These are phyloP conservation scores for Sphagnum fallax DNA, from an alignment of 228 moss, liverwort and hornwort species.

Conservation along the genomic window DNA sequence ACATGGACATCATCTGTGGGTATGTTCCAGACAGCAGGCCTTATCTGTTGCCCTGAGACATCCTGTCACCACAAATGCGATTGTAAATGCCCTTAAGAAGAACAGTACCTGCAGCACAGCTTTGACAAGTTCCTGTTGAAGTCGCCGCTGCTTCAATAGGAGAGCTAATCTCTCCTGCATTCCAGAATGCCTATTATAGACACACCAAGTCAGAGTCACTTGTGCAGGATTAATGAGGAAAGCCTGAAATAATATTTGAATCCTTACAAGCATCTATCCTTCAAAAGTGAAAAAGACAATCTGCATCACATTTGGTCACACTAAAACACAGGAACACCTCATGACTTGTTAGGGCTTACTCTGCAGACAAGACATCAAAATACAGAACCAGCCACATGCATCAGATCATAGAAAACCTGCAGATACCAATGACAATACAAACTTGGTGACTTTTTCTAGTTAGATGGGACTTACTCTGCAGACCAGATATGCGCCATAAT, in stretches of 20 bases:
- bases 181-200: constrained; percentile 60
- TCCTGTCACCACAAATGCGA: too few relatives aligned
- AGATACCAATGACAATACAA: too few relatives aligned
- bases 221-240: neutral
- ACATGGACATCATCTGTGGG: neutral
- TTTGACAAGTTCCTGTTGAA: constrained; percentile 77
- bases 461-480: constrained; percentile 61
- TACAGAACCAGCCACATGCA: neutral
- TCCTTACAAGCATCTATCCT: neutral
- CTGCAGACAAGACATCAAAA: neutral
- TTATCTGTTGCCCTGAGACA: too few relatives aligned
- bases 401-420: constrained; percentile 1
- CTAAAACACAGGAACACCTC: neutral
- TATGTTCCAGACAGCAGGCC: too few relatives aligned
- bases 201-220: constrained; percentile 1
- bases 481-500: constrained; percentile 81
- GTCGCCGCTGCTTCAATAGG: constrained; percentile 75
- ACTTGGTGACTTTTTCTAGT: too few relatives aligned
- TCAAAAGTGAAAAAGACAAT: neutral
- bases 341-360: too few relatives aligned
- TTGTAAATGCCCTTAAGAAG: too few relatives aligned
- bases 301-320: neutral
- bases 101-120: constrained; percentile 63
- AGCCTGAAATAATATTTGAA: neutral
- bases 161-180: constrained; percentile 81